Base-by-base conservation (phyloP, 192 early-diverging fungal genomes). In the Chytriomyces sp. region DNA sequence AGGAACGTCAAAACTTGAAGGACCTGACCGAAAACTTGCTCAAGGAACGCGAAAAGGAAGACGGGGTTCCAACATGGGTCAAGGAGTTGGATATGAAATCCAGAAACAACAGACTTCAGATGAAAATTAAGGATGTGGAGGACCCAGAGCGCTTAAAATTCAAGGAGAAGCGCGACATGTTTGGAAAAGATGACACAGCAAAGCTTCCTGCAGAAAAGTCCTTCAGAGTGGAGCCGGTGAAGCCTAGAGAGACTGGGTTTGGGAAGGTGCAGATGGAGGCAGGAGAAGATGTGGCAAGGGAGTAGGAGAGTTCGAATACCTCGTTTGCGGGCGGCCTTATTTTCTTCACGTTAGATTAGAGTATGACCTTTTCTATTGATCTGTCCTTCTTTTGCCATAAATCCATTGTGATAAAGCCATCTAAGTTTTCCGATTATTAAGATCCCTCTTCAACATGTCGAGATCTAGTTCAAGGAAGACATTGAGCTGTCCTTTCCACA, bases 51-150 rank as follows among this genome's bases (percentile, higher is more conserved):
- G 40, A 10, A 17, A 76, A 76, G 71, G 68, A 70, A 32, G 36
- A 63, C 28, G 22, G 32, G 12, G 62, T 59, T 26, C 64, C 68
- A 40, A 36, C 33, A 4, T 76, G 75, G 75, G 69, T 76, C 28
- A 59, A 63, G 39, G 69, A 74, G 17, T 37, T 76, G 52, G 66
- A 76, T 40, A 49, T 76, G 37, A 63, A 76, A 34, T 75, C 75
- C 5, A 75, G 66, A 38, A 61, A 65, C 31, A 55, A 66, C 33
- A 77, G 66, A 32, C 58, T 76, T n/a, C 63, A 59, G 25, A 14
- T 71, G 39, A 76, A 76, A 55, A 64, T 76, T 39, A 59, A 73
- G 37, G 71, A 53, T 37, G 52, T 56, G 2, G 59, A 73, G 26
- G 44, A 76, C 40, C 75, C 75, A 31, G 75, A 76, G 30, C 40